Conservation (phyloP, 768 basidiomycete genomes). For the Leccinum incarnatum region DNA sequence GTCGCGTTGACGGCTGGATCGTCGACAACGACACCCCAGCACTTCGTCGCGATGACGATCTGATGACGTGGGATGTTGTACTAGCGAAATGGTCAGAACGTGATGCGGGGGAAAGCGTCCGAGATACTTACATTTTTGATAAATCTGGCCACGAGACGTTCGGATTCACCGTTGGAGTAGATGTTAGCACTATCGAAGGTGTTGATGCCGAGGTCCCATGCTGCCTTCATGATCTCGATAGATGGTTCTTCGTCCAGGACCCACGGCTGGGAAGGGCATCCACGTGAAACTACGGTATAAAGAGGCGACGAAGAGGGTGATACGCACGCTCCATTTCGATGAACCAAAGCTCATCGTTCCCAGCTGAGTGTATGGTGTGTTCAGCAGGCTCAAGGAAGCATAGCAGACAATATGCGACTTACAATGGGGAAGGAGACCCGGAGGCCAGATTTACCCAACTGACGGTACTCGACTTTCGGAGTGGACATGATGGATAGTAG, state of each 20-base stretch:
- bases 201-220: no score
- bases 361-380: no score
- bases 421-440: slow-evolving; percentile 29
- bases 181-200: no score
- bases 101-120: no score
- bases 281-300: no score
- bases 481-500: slow-evolving; percentile 5
- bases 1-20: neutral
- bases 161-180: no score
- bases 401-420: slow-evolving; percentile 5
- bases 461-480: slow-evolving; percentile 28
- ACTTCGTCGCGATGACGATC: slow-evolving; percentile 33
- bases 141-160: slow-evolving; percentile 33
- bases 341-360: no score
- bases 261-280: no score
- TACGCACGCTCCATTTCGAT: no score
- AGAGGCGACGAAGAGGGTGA: no score
- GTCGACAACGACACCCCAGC: slow-evolving; percentile 12
- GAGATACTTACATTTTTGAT: slow-evolving; percentile 30
- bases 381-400: neutral
- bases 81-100: neutral
- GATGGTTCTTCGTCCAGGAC: no score
- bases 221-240: no score
- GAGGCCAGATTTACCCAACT: slow-evolving; percentile 32
- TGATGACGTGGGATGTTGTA: slow-evolving; percentile 33